A percentile compares a stretch with the other conserved stretches of the same genome.
These are phyloP conservation scores for Lactifluus echinatus DNA, from an alignment of 768 basidiomycete genomes.

Conservation along the genomic window DNA sequence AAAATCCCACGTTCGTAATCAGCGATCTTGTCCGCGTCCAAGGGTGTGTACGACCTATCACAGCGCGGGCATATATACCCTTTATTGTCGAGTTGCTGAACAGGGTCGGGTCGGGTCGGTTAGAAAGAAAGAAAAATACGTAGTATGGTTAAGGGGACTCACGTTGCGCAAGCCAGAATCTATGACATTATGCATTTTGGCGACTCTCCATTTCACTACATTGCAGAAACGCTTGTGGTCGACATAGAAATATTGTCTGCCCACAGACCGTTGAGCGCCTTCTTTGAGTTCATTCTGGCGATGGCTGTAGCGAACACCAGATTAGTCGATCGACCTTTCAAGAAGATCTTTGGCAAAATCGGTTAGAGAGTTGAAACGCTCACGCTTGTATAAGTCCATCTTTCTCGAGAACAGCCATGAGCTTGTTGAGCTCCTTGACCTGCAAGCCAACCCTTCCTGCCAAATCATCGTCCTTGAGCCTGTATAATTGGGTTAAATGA, in stretches of 20 bases:
- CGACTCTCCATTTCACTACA: constrained; percentile 95
- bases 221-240: constrained; percentile 94
- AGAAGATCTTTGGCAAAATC: background rate
- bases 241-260: constrained; percentile 92
- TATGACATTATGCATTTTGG: constrained; percentile 84
- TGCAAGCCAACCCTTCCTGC: constrained; percentile 86
- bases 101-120: background rate
- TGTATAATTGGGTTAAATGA: constrained; percentile 29
- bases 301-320: constrained; percentile 42
- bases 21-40: constrained; percentile 81
- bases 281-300: constrained; percentile 90
- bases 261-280: constrained; percentile 78
- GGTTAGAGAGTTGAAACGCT: constrained; percentile 24
- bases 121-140: background rate
- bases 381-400: constrained; percentile 75
- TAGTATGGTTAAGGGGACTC: constrained; percentile 20
- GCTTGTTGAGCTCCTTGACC: constrained; percentile 83
- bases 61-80: constrained; percentile 96
- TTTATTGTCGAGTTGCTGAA: constrained; percentile 89
- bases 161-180: constrained; percentile 88
- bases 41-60: constrained; percentile 69
- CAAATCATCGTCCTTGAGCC: constrained; percentile 89
- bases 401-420: constrained; percentile 73
- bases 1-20: constrained; percentile 59
- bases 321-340: background rate